phyloP scores from a whole-genome alignment of 2,329 filamentous ascomycete genomes.

The Grosmannia penicillata region DNA sequence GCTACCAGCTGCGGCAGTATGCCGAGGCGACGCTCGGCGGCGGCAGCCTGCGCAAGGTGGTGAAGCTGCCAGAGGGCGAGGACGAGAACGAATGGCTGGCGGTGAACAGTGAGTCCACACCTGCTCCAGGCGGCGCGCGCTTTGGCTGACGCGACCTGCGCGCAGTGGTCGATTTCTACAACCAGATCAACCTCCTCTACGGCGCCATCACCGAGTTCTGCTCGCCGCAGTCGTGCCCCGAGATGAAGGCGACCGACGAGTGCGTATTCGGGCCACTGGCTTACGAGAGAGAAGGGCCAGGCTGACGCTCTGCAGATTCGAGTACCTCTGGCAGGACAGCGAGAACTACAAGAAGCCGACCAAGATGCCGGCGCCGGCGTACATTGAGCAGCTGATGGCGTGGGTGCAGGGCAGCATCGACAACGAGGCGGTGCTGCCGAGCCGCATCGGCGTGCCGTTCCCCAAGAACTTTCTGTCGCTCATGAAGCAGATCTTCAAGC shows the following conservation, averaged over 20 bases:
- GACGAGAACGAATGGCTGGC: slow-evolving; percentile 97
- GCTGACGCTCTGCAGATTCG: slow-evolving; percentile 46
- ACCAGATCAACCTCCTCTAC: slow-evolving; percentile 97
- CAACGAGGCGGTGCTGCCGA: slow-evolving; percentile 91
- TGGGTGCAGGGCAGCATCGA: slow-evolving; percentile 95
- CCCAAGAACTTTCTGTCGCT: slow-evolving; percentile 81
- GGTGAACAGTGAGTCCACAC: slow-evolving; percentile 61
- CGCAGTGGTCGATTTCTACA: slow-evolving; percentile 99
- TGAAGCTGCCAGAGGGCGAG: slow-evolving; percentile 92
- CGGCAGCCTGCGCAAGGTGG: slow-evolving; percentile 87
- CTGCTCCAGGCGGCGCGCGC: background rate
- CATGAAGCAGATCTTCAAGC: slow-evolving; percentile 94
- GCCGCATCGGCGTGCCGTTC: slow-evolving; percentile 86
- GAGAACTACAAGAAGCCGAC: slow-evolving; percentile 91
- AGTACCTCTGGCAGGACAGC: slow-evolving; percentile 97
- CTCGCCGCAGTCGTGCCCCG: slow-evolving; percentile 88
- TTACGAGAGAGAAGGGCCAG: background rate
- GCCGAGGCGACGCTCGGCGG: slow-evolving; percentile 93
- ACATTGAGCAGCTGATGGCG: slow-evolving; percentile 93
- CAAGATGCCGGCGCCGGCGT: slow-evolving; percentile 93
- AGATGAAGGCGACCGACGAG: slow-evolving; percentile 99
- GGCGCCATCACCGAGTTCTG: slow-evolving; percentile 99
- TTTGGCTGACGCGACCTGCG: slow-evolving; percentile 14
- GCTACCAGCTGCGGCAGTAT: slow-evolving; percentile 92
- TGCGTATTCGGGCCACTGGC: slow-evolving; percentile 24